phyloP scores from a whole-genome alignment of 2,329 filamentous ascomycete species.

The Fusarium sambucinum region DNA sequence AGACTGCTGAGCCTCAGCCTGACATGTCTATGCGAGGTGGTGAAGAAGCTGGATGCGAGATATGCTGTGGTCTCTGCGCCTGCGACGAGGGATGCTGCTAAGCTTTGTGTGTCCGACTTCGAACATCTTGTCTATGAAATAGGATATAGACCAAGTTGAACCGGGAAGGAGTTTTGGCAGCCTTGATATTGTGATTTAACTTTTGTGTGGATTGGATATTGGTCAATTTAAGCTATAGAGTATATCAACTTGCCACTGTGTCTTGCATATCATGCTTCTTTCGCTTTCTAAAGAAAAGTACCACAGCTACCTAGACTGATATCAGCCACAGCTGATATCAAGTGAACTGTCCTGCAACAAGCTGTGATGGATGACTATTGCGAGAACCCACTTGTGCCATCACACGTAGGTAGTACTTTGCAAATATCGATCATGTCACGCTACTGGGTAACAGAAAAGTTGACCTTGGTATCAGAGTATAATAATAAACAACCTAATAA shows the following conservation, averaged over 20 bases:
- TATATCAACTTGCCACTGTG: neutral
- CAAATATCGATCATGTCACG: too few relatives aligned
- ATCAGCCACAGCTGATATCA: neutral
- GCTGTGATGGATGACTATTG: too few relatives aligned
- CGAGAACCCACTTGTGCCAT: too few relatives aligned
- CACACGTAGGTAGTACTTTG: too few relatives aligned
- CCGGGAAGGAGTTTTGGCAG: constrained; percentile 30
- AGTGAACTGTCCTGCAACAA: too few relatives aligned
- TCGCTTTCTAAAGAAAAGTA: neutral
- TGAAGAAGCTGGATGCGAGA: constrained; percentile 60
- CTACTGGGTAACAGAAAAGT: too few relatives aligned
- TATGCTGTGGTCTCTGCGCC: constrained; percentile 61
- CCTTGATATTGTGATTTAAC: constrained; percentile 28
- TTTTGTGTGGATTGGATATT: constrained; percentile 1
- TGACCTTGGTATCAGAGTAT: too few relatives aligned
- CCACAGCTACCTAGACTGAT: neutral
- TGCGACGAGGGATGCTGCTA: constrained; percentile 60
- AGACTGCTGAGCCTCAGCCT: constrained; percentile 57
- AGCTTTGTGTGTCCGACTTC: constrained; percentile 3
- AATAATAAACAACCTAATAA: too few relatives aligned
- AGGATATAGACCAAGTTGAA: constrained; percentile 5
- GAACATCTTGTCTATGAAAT: neutral
- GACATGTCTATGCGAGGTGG: constrained; percentile 59
- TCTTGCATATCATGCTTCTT: neutral
- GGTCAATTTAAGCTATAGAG: constrained; percentile 16